These are phyloP conservation scores for Lithospermum erythrorhizon DNA, from an alignment of 257 asterid species.

Conservation along the genomic window DNA sequence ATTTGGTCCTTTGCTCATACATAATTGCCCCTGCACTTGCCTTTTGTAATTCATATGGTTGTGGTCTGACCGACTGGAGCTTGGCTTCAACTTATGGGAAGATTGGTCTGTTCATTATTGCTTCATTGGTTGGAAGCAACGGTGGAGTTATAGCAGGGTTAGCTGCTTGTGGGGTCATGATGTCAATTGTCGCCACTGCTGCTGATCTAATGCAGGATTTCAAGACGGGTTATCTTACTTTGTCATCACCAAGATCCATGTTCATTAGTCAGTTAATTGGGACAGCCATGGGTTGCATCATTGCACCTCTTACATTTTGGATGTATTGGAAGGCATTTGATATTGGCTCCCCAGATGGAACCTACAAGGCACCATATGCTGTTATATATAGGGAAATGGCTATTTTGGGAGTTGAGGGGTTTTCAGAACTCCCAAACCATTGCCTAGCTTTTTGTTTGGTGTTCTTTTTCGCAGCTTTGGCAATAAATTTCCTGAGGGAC, in stretches of 20 bases:
- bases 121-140: slow-evolving; percentile 63
- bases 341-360: slow-evolving; percentile 84
- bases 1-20: slow-evolving; percentile 79
- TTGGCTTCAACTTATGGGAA: slow-evolving; percentile 86
- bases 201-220: slow-evolving; percentile 97
- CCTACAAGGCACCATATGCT: slow-evolving; percentile 94
- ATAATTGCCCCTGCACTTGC: slow-evolving; percentile 93
- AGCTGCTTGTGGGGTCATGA: slow-evolving; percentile 95
- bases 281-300: slow-evolving; percentile 89
- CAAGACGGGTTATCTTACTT: slow-evolving; percentile 75
- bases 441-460: slow-evolving; percentile 67
- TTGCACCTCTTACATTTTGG: slow-evolving; percentile 97
- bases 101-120: slow-evolving; percentile 81
- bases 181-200: slow-evolving; percentile 91
- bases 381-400: slow-evolving; percentile 91
- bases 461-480: slow-evolving; percentile 68
- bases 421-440: slow-evolving; percentile 85
- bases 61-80: slow-evolving; percentile 94
- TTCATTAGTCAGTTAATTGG: slow-evolving; percentile 87
- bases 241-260: slow-evolving; percentile 91
- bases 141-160: slow-evolving; percentile 91
- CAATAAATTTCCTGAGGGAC: slow-evolving; percentile 57
- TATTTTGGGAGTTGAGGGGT: slow-evolving; percentile 82
- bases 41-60: slow-evolving; percentile 90
- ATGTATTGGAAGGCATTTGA: slow-evolving; percentile 85